A percentile compares a stretch with the other conserved stretches of the same genome.
Conservation (phyloP, 2,329 filamentous ascomycete genomes). For the Tolypocladium cylindrosporum region DNA sequence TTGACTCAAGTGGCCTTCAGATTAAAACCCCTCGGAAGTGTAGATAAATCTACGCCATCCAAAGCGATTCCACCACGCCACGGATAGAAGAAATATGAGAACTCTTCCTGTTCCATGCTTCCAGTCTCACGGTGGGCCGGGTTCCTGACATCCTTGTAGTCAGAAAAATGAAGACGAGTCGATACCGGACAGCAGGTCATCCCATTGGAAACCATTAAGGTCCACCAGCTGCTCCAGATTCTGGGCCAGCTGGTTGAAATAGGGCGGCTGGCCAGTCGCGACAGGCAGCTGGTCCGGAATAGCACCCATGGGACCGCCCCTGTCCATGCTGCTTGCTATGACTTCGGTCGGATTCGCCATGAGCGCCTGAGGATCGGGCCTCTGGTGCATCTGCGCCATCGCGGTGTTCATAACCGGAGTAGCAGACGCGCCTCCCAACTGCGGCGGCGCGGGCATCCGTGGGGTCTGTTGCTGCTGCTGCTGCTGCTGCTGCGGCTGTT, state of each 20-base stretch:
- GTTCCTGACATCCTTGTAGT: background rate
- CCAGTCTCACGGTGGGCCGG: background rate
- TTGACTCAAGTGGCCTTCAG: background rate
- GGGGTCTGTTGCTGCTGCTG: background rate
- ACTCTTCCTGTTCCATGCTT: background rate
- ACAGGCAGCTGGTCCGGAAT: background rate
- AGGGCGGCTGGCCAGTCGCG: background rate
- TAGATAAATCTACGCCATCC: background rate
- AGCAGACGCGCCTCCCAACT: background rate
- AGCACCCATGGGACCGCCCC: background rate
- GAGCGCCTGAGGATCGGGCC: background rate
- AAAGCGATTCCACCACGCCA: background rate
- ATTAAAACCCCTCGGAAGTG: background rate
- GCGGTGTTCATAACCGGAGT: background rate
- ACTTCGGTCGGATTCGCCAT: background rate
- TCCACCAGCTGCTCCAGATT: background rate
- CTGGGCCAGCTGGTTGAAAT: background rate
- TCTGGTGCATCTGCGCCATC: background rate
- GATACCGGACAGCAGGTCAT: background rate
- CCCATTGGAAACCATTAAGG: background rate
- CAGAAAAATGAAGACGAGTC: background rate
- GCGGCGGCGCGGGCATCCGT: background rate
- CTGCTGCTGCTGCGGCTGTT: background rate
- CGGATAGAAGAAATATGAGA: background rate
- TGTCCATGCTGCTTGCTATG: background rate